phyloP scores from a whole-genome alignment of 179 eudicot species.

The Pouteria campechiana region DNA sequence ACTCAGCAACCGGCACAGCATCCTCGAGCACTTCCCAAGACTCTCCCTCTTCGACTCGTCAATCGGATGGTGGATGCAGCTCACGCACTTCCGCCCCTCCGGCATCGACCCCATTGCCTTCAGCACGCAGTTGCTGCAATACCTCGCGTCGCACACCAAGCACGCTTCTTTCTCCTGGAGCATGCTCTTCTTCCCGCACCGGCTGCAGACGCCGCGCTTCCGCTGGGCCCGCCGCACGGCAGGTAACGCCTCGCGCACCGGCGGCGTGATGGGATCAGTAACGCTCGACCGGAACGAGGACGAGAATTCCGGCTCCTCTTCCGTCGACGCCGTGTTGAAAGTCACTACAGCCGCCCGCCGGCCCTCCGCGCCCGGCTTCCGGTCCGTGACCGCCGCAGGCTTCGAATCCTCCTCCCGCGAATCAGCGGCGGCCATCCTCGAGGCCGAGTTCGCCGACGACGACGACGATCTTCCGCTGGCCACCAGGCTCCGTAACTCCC shows the following conservation, averaged over 20 bases:
- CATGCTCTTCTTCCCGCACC: constrained; percentile 13
- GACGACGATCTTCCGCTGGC: background rate
- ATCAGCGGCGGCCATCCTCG: background rate
- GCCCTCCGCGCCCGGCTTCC: background rate
- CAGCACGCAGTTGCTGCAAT: constrained; percentile 25
- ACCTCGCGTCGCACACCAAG: constrained; percentile 24
- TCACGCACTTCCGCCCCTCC: constrained; percentile 30
- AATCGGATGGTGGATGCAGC: constrained; percentile 24
- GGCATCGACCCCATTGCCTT: constrained; percentile 44
- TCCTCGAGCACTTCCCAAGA: constrained; percentile 20
- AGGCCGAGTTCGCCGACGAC: background rate
- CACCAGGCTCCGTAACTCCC: background rate
- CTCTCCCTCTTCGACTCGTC: constrained; percentile 16
- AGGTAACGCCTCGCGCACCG: background rate
- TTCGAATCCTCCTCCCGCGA: background rate
- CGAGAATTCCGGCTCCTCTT: constrained; percentile 1
- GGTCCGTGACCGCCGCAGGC: no score
- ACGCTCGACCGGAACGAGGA: constrained; percentile 1
- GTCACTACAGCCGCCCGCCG: constrained; percentile 9
- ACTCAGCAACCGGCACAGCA: constrained; percentile 16
- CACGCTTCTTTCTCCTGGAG: constrained; percentile 15
- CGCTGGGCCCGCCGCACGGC: background rate
- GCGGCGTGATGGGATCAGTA: background rate
- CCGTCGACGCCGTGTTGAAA: constrained; percentile 2
- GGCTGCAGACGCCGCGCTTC: constrained; percentile 14